A percentile compares a stretch with the other conserved stretches of the same genome.
Conservation (phyloP, 768 basidiomycete species). For the Leccinellum albellum region DNA sequence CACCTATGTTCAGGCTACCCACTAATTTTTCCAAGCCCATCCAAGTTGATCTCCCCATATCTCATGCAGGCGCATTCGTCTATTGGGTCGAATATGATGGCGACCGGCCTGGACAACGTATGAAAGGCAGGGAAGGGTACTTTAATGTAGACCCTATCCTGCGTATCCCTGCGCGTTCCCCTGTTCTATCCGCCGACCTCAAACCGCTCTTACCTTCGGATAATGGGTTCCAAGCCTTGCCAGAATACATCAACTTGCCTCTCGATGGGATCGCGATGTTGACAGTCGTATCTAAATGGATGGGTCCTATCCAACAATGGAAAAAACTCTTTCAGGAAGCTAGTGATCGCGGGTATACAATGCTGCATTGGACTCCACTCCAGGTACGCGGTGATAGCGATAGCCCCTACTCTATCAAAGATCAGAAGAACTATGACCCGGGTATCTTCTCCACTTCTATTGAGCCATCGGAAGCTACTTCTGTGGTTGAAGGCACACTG, state of each 20-base stretch:
- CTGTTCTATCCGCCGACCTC: constrained; percentile 60
- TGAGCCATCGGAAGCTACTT: constrained; percentile 49
- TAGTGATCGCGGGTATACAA: constrained; percentile 89
- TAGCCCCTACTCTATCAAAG: constrained; percentile 90
- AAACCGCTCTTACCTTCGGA: constrained; percentile 49
- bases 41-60: constrained; percentile 92
- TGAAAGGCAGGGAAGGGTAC: constrained; percentile 85
- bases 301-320: constrained; percentile 84
- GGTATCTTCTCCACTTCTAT: constrained; percentile 52
- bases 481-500: constrained; percentile 61
- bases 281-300: constrained; percentile 96
- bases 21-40: constrained; percentile 87
- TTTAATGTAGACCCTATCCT: constrained; percentile 96
- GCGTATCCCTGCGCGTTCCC: constrained; percentile 64
- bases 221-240: constrained; percentile 49
- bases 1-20: constrained; percentile 57
- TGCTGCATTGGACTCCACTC: constrained; percentile 95
- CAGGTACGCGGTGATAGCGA: constrained; percentile 87
- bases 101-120: constrained; percentile 50
- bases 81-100: constrained; percentile 93
- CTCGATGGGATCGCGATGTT: constrained; percentile 87
- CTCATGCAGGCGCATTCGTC: constrained; percentile 92
- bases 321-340: constrained; percentile 76
- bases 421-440: constrained; percentile 83
- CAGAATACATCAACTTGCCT: constrained; percentile 63